Base-by-base conservation (phyloP, 1,284 basidiomycete species). In the Malassezia pachydermatis region DNA sequence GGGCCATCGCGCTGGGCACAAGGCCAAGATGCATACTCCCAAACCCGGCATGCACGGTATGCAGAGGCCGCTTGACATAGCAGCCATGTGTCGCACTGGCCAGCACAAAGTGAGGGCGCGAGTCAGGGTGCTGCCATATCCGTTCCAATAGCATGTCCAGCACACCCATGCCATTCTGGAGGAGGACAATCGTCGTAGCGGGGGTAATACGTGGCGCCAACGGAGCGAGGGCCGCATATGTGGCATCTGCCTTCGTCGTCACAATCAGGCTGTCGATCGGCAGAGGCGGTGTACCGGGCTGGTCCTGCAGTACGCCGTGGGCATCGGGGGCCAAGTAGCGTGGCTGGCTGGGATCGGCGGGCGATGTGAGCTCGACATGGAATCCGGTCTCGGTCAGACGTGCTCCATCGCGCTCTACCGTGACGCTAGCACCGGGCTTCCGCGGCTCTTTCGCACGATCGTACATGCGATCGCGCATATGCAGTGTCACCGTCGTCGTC, bases 131-230 rank as follows among this genome's bases (percentile, higher is more conserved):
- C 32, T 78, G 81, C 74, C 90, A 98, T 38, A 88, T 63, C 14
- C 77, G 70, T 13, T 76, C 71, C 35, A 86, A 72, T 44, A 95
- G 76, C 54, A 80, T 75, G 62, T 96, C 89, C 72, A 89, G 84
- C 13, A 92, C 76, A 14, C 88, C 90, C 82, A 94, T 78, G 76
- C 70, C 90, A 70, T 95, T 95, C 68, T 94, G 86, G 41, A 94
- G 73, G 5, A 98, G 79, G 1, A 92, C 84, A 57, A 96, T 80
- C 22, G 89, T 94, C 36, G 83, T 84, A 44, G 78, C 72, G 0
- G 78, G 73, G 4, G 78, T 77, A 23, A 95, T 73, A 17, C 88
- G 80, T 8, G 79, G 79, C 5, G 78, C 72, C 41, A 96, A 77
- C 3, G 73, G 66, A 20, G 75, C 72, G 25, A 96, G 65, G 3